A percentile compares a stretch with the other conserved stretches of the same genome.
Evolutionary conservation across 208 protist genomes (phyloP).

Genomic region (Acanthamoeba sp.): DNA sequence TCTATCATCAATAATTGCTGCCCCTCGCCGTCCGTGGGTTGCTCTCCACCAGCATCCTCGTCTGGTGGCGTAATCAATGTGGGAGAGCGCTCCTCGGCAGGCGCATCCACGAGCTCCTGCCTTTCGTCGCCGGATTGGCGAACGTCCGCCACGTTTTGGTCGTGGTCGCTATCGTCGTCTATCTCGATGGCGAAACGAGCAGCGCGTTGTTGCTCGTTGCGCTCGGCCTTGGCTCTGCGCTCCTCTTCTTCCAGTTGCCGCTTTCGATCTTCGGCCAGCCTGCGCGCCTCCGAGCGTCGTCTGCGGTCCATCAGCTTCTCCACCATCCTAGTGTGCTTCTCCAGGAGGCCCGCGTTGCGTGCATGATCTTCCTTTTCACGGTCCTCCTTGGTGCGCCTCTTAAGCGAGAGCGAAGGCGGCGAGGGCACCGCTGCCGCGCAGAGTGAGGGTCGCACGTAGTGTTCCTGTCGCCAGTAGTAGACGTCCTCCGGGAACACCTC

Average conservation of each 20-base stretch:
- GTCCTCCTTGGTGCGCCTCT: neutral
- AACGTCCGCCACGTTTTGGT: neutral
- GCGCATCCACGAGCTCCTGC: neutral
- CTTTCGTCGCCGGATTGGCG: neutral
- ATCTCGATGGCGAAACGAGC: neutral
- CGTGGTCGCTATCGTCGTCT: constrained; percentile 10
- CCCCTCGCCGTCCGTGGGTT: neutral
- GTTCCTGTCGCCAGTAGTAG: constrained; percentile 36
- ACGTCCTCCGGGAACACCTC: constrained; percentile 27
- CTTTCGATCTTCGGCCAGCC: neutral
- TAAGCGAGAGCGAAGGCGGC: neutral
- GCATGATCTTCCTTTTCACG: neutral
- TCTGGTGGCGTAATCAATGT: no score
- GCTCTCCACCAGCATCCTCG: no score
- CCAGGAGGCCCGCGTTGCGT: neutral
- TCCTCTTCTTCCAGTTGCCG: constrained; percentile 16
- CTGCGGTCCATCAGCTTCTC: constrained; percentile 7
- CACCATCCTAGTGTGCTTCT: constrained; percentile 7
- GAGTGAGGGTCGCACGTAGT: neutral
- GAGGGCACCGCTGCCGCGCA: neutral
- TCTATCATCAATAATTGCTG: neutral
- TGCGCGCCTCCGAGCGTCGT: constrained; percentile 24
- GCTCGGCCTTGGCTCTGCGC: neutral
- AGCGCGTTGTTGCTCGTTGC: no score
- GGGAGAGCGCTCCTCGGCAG: neutral